These are phyloP conservation scores for Cladophialophora yegresii DNA, from an alignment of 2,329 filamentous ascomycete species.

Conservation along the genomic window DNA sequence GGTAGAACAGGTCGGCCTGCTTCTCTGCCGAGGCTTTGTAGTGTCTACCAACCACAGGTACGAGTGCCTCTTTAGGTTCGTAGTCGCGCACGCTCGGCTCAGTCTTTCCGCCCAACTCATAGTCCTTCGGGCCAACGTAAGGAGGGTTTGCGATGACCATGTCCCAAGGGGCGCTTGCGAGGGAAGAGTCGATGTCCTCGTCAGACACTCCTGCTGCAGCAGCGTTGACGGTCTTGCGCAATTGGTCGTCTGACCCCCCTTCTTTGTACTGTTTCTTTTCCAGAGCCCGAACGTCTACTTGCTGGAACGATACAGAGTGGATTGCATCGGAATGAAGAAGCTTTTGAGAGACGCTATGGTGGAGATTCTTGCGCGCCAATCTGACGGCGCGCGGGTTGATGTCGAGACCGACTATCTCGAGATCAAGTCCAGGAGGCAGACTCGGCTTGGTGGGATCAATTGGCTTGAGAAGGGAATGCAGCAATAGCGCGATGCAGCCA, in stretches of 20 bases:
- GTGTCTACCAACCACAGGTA: slow-evolving; percentile 44
- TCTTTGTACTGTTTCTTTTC: background rate
- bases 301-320: slow-evolving; percentile 50
- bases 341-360: slow-evolving; percentile 50
- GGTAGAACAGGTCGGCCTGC: slow-evolving; percentile 65
- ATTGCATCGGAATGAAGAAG: slow-evolving; percentile 37
- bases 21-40: slow-evolving; percentile 30
- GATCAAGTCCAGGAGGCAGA: slow-evolving; percentile 11
- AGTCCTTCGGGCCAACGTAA: slow-evolving; percentile 72
- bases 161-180: slow-evolving; percentile 48
- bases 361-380: slow-evolving; percentile 67
- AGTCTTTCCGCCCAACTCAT: slow-evolving; percentile 60
- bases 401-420: slow-evolving; percentile 71
- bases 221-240: slow-evolving; percentile 5
- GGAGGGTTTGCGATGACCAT: slow-evolving; percentile 87
- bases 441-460: background rate
- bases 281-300: slow-evolving; percentile 47
- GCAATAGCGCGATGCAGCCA: slow-evolving; percentile 81
- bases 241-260: background rate
- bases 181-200: background rate
- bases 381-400: slow-evolving; percentile 65
- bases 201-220: background rate
- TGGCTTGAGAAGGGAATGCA: slow-evolving; percentile 62
- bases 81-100: slow-evolving; percentile 72
- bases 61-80: slow-evolving; percentile 79